Evolutionary conservation across 225 moss, liverwort and hornwort species (phyloP).

Genomic region (Thuidium tamariscinum): DNA sequence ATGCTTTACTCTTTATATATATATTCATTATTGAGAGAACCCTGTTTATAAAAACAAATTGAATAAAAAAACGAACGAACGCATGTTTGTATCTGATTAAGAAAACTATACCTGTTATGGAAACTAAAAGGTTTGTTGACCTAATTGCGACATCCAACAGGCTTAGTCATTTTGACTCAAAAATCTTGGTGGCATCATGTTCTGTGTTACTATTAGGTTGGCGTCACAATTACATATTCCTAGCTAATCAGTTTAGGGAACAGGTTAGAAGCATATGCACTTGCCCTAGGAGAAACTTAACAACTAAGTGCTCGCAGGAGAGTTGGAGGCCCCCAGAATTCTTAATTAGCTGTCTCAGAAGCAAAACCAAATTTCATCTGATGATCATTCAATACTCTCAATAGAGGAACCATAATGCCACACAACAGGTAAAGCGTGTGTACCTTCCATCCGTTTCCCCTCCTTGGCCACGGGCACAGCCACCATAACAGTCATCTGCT

Average conservation of each 20-base stretch:
- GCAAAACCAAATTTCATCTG: neutral
- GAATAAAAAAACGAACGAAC: neutral
- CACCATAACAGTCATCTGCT: conserved; percentile 93
- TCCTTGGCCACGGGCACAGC: conserved; percentile 83
- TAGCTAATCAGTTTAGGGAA: neutral
- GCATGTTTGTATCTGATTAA: neutral
- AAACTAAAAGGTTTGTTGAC: neutral
- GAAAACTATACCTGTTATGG: neutral
- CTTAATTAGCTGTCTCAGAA: neutral
- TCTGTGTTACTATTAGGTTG: neutral
- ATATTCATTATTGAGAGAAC: neutral
- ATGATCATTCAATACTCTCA: neutral
- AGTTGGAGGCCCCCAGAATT: neutral
- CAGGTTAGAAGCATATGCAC: neutral
- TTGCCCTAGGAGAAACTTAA: neutral
- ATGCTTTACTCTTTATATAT: neutral
- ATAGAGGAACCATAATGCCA: neutral
- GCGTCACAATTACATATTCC: neutral
- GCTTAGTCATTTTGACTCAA: neutral
- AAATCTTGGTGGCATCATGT: neutral
- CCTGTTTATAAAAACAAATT: neutral
- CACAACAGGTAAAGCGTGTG: neutral
- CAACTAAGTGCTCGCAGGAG: neutral
- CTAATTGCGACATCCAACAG: neutral
- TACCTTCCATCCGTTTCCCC: conserved; percentile 80